These are phyloP conservation scores for Verticillium nubilum DNA, from an alignment of 2,329 filamentous ascomycete species.

Conservation along the genomic window DNA sequence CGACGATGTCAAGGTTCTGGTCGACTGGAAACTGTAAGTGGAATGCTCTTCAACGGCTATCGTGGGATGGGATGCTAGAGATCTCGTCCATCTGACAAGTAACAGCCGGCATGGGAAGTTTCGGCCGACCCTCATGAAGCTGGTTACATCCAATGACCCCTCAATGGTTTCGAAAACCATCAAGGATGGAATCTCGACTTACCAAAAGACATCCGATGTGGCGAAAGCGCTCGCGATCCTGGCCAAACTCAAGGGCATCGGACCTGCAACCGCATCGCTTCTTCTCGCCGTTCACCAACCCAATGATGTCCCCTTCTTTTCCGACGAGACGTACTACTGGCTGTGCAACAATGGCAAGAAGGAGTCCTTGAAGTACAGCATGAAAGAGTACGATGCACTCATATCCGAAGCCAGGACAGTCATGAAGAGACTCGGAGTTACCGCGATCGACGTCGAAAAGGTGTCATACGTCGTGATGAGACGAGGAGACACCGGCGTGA, in stretches of 20 bases:
- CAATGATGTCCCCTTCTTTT: constrained; percentile 64
- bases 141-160: constrained; percentile 56
- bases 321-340: constrained; percentile 75
- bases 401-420: constrained; percentile 36
- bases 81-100: not conserved
- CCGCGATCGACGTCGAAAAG: constrained; percentile 60
- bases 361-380: constrained; percentile 60
- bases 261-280: constrained; percentile 73
- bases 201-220: constrained; percentile 29
- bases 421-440: constrained; percentile 42
- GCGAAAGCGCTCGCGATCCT: constrained; percentile 46
- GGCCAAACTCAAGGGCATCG: constrained; percentile 63
- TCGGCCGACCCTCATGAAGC: constrained; percentile 54
- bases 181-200: constrained; percentile 42
- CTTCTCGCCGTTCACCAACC: constrained; percentile 62
- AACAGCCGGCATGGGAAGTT: constrained; percentile 55
- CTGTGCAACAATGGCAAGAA: constrained; percentile 49
- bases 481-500: constrained; percentile 11
- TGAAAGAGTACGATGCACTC: constrained; percentile 61
- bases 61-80: not conserved
- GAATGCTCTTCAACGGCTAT: not conserved
- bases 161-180: constrained; percentile 41
- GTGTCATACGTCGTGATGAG: constrained; percentile 66
- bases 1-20: constrained; percentile 52
- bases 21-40: constrained; percentile 68